phyloP scores from a whole-genome alignment of 148 eudicot species.

The Persicaria tinctoria region DNA sequence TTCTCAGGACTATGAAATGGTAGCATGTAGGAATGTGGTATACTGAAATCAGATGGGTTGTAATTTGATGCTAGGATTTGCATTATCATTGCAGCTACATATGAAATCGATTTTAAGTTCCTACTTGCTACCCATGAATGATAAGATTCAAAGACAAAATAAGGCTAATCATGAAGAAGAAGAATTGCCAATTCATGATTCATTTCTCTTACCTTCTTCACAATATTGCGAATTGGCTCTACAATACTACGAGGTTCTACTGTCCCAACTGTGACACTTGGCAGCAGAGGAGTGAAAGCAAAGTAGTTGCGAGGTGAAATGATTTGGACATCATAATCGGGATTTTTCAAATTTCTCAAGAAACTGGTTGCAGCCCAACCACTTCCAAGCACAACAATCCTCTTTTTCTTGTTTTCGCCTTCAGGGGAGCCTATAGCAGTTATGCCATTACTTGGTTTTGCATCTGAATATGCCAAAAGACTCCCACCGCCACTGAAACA shows the following conservation, averaged over 20 bases:
- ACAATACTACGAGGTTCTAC: conserved; percentile 70
- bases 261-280: conserved; percentile 64
- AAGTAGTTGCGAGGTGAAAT: conserved; percentile 63
- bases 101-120: not conserved
- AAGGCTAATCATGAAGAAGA: not conserved
- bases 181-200: not conserved
- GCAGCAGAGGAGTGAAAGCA: conserved; percentile 58
- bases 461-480: conserved; percentile 50
- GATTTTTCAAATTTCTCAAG: conserved; percentile 57
- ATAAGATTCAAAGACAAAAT: not conserved
- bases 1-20: not conserved
- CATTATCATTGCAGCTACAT: not conserved
- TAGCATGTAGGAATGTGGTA: not conserved
- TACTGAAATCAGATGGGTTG: not conserved
- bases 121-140: not conserved
- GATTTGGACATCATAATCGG: conserved; percentile 48
- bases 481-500: conserved; percentile 49
- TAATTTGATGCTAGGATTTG: not conserved
- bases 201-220: conserved; percentile 29
- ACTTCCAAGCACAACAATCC: conserved; percentile 82
- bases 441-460: conserved; percentile 30
- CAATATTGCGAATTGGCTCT: conserved; percentile 55
- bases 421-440: conserved; percentile 26
- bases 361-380: conserved; percentile 98
- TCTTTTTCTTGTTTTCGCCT: conserved; percentile 49